phyloP scores from a whole-genome alignment of 2,329 filamentous ascomycete species.

The Monilinia fructigena region DNA sequence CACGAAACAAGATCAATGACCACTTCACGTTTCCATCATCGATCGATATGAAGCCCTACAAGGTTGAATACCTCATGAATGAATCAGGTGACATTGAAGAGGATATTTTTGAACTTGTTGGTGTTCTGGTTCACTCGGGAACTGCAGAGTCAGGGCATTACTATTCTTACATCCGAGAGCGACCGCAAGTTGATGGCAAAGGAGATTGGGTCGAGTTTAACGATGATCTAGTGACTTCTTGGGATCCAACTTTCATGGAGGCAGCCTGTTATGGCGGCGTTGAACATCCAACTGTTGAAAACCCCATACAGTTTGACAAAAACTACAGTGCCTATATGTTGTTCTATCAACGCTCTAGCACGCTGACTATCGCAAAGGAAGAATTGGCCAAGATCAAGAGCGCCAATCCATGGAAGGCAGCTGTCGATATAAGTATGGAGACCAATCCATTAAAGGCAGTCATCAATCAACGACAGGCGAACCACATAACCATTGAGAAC shows the following conservation, averaged over 20 bases:
- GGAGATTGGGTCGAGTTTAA: slow-evolving; percentile 87
- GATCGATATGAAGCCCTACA: slow-evolving; percentile 88
- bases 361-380: slow-evolving; percentile 55
- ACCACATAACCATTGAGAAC: slow-evolving; percentile 71
- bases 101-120: slow-evolving; percentile 91
- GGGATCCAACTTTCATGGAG: slow-evolving; percentile 72
- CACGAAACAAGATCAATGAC: slow-evolving; percentile 92
- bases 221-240: slow-evolving; percentile 75
- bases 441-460: slow-evolving; percentile 48
- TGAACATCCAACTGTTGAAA: slow-evolving; percentile 52
- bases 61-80: slow-evolving; percentile 76
- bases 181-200: slow-evolving; percentile 53
- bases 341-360: slow-evolving; percentile 83
- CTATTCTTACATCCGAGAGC: slow-evolving; percentile 89
- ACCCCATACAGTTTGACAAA: slow-evolving; percentile 59
- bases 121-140: slow-evolving; percentile 88
- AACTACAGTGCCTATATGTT: slow-evolving; percentile 94
- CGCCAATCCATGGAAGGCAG: background rate
- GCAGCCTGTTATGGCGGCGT: slow-evolving; percentile 76
- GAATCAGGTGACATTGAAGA: slow-evolving; percentile 53
- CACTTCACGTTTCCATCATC: slow-evolving; percentile 81
- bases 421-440: background rate
- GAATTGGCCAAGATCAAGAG: slow-evolving; percentile 39
- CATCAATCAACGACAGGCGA: slow-evolving; percentile 48
- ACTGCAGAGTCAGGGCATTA: slow-evolving; percentile 95